Base-by-base conservation (phyloP, 352 stramenopile genomes). In the Phytophthora palmivora region DNA sequence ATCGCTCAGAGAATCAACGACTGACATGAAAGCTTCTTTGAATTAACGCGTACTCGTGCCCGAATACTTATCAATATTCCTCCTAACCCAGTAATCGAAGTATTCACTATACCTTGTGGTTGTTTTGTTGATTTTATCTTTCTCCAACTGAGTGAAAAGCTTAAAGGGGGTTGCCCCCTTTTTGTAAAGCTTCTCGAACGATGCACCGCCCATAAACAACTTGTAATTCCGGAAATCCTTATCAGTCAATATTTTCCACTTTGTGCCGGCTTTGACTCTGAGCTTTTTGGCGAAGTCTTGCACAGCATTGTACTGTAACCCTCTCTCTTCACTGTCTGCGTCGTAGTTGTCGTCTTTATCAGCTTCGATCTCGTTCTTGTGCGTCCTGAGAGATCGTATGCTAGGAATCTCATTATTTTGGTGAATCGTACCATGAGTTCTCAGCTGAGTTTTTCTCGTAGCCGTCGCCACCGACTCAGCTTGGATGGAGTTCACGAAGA, bases 51-150 rank as follows among this genome's bases (percentile, higher is more conserved):
- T 28, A 28, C 24, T 28, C 24, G 3, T 28, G 3, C 24, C 24
- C 24, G 6, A 6, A 6, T 28, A 6, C n/a, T 41, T 46, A 18
- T 16, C 38, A 32, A 0, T n/a, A 34, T 58, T 58, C 12, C 38
- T 42, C 6, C 43, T 12, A 9, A 58, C 50, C 50, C 50, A 58
- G 26, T 43, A 58, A 8, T 42, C 3, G 21, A 58, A 49, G 26
- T 58, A 58, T 6, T 37, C 38, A 3, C n/a, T 4, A 24, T 16
- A 45, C 7, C 24, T 28, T 28, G 24, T 28, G 24, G 24, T 28
- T 28, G 24, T 28, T 28, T 28, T 28, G 24, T 28, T 6, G 24
- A 45, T 26, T 6, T 45, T 11, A 5, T 19, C 38, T 26, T 15
- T 8, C 7, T 26, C 22, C 4, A 59, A 36, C 6, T n/a, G 16